phyloP scores from a whole-genome alignment of 352 stramenopile species.

The Pythium sp. region DNA sequence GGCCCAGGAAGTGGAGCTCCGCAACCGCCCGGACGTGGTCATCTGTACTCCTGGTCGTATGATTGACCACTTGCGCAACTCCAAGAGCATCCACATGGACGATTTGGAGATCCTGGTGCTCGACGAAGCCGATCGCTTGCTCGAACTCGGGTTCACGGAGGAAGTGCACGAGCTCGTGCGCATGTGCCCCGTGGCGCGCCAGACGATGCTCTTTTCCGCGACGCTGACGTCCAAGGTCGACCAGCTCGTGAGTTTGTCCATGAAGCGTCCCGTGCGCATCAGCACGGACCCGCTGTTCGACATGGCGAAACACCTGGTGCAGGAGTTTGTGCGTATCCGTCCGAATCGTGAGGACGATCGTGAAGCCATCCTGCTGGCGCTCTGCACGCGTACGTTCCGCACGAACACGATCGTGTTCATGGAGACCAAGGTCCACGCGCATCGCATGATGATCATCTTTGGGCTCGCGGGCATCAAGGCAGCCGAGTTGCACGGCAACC shows the following conservation, averaged over 20 bases:
- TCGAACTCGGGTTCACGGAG: conserved; percentile 98
- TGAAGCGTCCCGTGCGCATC: conserved; percentile 96
- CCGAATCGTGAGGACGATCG: conserved; percentile 89
- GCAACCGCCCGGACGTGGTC: conserved; percentile 95
- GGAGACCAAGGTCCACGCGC: conserved; percentile 96
- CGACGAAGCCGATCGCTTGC: conserved; percentile 93
- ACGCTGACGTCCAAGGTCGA: conserved; percentile 98
- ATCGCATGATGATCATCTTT: conserved; percentile 97
- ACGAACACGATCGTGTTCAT: conserved; percentile 98
- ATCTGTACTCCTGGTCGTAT: conserved; percentile 98
- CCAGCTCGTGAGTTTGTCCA: conserved; percentile 94
- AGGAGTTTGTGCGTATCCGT: conserved; percentile 98
- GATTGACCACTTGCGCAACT: conserved; percentile 98
- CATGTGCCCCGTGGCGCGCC: conserved; percentile 91
- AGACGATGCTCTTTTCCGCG: conserved; percentile 99
- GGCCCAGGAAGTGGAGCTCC: conserved; percentile 94
- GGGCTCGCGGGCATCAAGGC: conserved; percentile 95
- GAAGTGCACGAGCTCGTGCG: conserved; percentile 96
- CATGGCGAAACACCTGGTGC: conserved; percentile 94
- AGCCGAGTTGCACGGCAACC: conserved; percentile 97
- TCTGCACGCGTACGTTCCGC: conserved; percentile 95
- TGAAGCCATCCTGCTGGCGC: conserved; percentile 94
- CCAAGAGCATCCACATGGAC: conserved; percentile 95
- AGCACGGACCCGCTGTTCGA: conserved; percentile 92
- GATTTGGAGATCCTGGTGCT: conserved; percentile 97